These are phyloP conservation scores for Bjerkandera adusta DNA, from an alignment of 1,284 basidiomycete species.

Conservation along the genomic window DNA sequence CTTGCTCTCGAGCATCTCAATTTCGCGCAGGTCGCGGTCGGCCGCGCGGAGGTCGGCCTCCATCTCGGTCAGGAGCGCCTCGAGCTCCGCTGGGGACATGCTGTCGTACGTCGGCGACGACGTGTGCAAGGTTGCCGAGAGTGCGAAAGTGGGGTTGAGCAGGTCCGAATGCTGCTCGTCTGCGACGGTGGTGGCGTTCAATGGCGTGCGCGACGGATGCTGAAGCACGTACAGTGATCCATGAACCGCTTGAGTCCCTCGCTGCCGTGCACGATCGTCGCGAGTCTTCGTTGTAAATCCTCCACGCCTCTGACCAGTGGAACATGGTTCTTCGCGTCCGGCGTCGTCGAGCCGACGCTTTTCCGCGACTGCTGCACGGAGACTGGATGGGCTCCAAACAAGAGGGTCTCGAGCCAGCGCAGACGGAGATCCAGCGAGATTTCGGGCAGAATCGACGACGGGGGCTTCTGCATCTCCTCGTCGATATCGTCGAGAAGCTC, in stretches of 20 bases:
- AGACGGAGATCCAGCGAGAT: conserved; percentile 71
- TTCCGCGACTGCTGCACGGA: conserved; percentile 19
- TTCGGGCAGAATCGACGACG: conserved; percentile 51
- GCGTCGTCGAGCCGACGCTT: conserved; percentile 21
- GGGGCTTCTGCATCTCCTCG: conserved; percentile 16
- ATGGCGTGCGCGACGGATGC: conserved; percentile 6
- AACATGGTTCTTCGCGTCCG: conserved; percentile 41
- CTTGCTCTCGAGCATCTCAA: conserved; percentile 63
- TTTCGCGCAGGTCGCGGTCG: conserved; percentile 76
- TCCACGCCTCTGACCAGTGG: conserved; percentile 57
- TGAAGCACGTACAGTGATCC: conserved; percentile 55
- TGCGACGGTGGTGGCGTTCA: conserved; percentile 26
- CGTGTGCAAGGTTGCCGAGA: conserved; percentile 51
- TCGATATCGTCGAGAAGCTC: conserved; percentile 15
- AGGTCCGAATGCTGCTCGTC: conserved; percentile 74
- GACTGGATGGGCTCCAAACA: conserved; percentile 61
- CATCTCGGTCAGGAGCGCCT: conserved; percentile 71
- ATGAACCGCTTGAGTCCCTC: conserved; percentile 74
- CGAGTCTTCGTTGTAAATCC: conserved; percentile 55
- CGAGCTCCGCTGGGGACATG: conserved; percentile 65
- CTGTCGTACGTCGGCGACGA: conserved; percentile 55
- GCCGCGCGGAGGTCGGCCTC: conserved; percentile 77
- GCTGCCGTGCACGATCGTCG: conserved; percentile 57
- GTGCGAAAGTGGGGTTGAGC: conserved; percentile 69
- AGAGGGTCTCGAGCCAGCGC: conserved; percentile 72